Conservation (phyloP, 805 yeast species). For the Suhomyces pyralidae region DNA sequence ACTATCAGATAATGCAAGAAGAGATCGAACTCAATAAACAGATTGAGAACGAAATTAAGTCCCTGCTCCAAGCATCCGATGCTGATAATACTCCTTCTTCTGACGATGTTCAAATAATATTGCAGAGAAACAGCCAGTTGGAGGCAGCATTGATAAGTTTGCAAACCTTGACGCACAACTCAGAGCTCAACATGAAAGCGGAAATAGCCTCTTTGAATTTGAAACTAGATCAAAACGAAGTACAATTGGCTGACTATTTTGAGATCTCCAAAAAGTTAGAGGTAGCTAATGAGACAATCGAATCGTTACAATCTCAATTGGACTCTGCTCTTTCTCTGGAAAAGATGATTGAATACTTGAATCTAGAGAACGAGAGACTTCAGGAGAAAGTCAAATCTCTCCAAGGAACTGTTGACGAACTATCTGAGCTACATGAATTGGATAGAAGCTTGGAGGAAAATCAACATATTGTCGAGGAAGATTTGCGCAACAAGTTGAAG, state of each 20-base stretch:
- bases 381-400: slow-evolving; percentile 28
- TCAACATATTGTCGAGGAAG: slow-evolving; percentile 14
- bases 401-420: slow-evolving; percentile 39
- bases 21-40: slow-evolving; percentile 37
- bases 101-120: slow-evolving; percentile 19
- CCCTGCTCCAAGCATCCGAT: slow-evolving; percentile 7
- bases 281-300: slow-evolving; percentile 22
- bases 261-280: slow-evolving; percentile 15
- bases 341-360: slow-evolving; percentile 31
- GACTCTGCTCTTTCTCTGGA: slow-evolving; percentile 37
- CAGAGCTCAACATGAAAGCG: slow-evolving; percentile 19
- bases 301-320: slow-evolving; percentile 27
- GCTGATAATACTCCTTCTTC: slow-evolving; percentile 8
- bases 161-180: slow-evolving; percentile 21
- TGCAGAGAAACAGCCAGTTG: slow-evolving; percentile 34
- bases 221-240: slow-evolving; percentile 20
- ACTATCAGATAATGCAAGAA: slow-evolving; percentile 31
- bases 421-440: slow-evolving; percentile 48
- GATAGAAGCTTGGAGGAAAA: slow-evolving; percentile 40
- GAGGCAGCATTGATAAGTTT: slow-evolving; percentile 41
- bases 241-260: slow-evolving; percentile 33
- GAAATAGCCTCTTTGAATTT: slow-evolving; percentile 15
- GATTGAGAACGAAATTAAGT: slow-evolving; percentile 30
- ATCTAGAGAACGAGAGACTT: slow-evolving; percentile 36
- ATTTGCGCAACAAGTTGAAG: slow-evolving; percentile 36